Evolutionary conservation across 2,329 filamentous ascomycete genomes (phyloP), one percentile per base, ranked within the genome.

Genomic region (Penicillium oxalicum): DNA sequence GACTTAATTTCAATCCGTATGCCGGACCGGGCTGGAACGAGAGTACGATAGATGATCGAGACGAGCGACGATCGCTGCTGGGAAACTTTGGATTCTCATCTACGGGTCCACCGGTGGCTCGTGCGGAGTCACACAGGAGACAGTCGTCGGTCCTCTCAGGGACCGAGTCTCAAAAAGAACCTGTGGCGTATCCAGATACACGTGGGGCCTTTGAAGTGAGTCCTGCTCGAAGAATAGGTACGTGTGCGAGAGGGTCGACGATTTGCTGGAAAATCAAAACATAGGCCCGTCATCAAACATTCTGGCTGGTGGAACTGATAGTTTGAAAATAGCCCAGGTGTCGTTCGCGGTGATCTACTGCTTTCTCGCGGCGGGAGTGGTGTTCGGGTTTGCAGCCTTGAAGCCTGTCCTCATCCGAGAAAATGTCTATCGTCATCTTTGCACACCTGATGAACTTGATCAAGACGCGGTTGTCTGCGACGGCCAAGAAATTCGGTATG

Each of bases 341-440:
- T 69, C 71, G 36, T 73, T 80, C 40, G 85, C 83, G 5, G 81
- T 88, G 1, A 59, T 87, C 9, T 87, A 86, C 64, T 91, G 87
- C 67, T 78, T 91, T 33, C 77, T 94, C 48, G 83, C 87, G 3
- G 85, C 90, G 2, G 90, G 88, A 2, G 75, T 90, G 38, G 84
- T 91, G 13, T 93, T 93, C 68, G 88, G 88, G 33, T 93, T 89
- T 68, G 88, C 88, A 25, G 88, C 88, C 9, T 74, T 94, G 54
- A 94, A 93, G 65, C 87, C 88, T 0, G 81, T 93, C 11, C 74
- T 93, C 32, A 84, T 91, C 52, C 70, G 74, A n/a, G 83, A 90
- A 65, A 82, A 82, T 6, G 84, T 87, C 12, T 91, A 91, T 68
- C 74, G 75, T 44, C 75, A 85, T 43, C 68, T 77, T 33, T 91